Evolutionary conservation across 2,329 filamentous ascomycete genomes (phyloP).

Genomic region (Xylariaceae sp.): DNA sequence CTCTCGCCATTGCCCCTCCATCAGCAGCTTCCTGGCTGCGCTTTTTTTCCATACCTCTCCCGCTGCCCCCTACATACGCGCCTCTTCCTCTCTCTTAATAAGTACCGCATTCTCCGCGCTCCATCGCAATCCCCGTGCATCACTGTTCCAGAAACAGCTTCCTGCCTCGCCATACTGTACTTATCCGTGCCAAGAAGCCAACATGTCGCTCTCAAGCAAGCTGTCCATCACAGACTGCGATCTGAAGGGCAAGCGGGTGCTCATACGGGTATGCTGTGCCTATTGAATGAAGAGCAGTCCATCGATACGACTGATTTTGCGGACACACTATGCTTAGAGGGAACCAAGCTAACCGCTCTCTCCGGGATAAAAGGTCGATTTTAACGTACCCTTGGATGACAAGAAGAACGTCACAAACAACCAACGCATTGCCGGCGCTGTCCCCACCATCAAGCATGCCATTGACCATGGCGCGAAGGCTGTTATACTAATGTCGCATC

Average conservation of each 20-base stretch:
- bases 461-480: conserved; percentile 86
- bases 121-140: conserved; percentile 11
- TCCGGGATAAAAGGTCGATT: conserved; percentile 70
- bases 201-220: conserved; percentile 98
- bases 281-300: too few species aligned
- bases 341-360: conserved; percentile 24
- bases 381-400: conserved; percentile 95
- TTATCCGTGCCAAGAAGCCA: conserved; percentile 29
- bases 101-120: conserved; percentile 12
- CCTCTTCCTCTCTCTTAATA: conserved; percentile 15
- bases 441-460: conserved; percentile 93
- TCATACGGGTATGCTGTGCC: conserved; percentile 75
- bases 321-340: neutral
- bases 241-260: conserved; percentile 95
- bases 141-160: conserved; percentile 6
- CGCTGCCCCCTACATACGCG: conserved; percentile 16
- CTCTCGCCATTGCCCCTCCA: conserved; percentile 23
- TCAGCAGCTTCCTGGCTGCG: conserved; percentile 23
- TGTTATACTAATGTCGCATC: conserved; percentile 96
- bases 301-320: neutral
- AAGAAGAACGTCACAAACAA: conserved; percentile 96
- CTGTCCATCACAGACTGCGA: conserved; percentile 94
- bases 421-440: conserved; percentile 94
- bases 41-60: conserved; percentile 22
- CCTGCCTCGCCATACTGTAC: conserved; percentile 13